These are phyloP conservation scores for Xerocomus nothofagi DNA, from an alignment of 1,284 basidiomycete genomes.

Conservation along the genomic window DNA sequence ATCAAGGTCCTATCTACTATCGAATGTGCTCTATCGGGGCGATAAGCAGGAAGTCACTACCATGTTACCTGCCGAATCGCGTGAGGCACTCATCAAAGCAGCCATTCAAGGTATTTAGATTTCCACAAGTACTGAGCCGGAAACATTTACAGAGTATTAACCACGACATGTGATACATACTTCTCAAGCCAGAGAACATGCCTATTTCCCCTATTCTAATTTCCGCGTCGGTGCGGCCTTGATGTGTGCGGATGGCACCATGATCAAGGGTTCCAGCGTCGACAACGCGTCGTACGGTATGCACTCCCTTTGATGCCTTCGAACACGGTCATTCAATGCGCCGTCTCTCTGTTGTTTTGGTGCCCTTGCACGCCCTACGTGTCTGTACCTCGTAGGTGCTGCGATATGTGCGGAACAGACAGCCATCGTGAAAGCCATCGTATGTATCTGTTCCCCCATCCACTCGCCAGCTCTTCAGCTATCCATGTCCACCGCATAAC, in stretches of 20 bases:
- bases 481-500: background rate
- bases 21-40: too few relatives aligned
- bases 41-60: constrained; percentile 28
- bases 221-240: constrained; percentile 90
- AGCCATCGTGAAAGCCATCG: constrained; percentile 81
- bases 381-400: constrained; percentile 47
- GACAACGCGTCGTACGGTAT: constrained; percentile 90
- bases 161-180: background rate
- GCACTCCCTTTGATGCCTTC: constrained; percentile 3
- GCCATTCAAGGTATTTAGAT: constrained; percentile 38
- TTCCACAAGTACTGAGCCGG: background rate
- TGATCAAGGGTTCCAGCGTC: constrained; percentile 84
- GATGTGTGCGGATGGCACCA: constrained; percentile 63
- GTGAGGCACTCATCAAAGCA: constrained; percentile 40
- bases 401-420: constrained; percentile 88
- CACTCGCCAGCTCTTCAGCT: background rate
- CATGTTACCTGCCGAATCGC: constrained; percentile 28
- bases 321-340: background rate
- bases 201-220: constrained; percentile 80
- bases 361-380: background rate
- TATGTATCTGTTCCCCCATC: constrained; percentile 40
- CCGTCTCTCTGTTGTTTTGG: background rate
- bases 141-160: background rate
- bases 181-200: constrained; percentile 48
- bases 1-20: too few relatives aligned